Evolutionary conservation across 345 rosid genomes (phyloP), one percentile per base, ranked within the genome.

Genomic region (Eucalyptus camaldulensis): DNA sequence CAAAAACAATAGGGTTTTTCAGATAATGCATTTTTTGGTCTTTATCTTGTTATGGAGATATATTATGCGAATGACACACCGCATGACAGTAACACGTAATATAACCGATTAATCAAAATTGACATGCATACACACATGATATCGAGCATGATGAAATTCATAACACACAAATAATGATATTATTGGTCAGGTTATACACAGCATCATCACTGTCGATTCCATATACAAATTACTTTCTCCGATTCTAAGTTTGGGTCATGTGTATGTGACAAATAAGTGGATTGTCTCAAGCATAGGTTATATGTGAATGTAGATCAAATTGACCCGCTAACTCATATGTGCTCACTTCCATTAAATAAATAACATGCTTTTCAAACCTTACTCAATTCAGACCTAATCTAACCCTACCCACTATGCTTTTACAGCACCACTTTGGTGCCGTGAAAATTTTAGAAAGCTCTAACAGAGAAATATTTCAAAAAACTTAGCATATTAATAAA

Each of bases 41-140:
- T 8, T 37, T 1, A 69, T 69, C 24, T 31, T 33, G 22, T 31
- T 5, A 10, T 8, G 43, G 40, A 67, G 6, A 4, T 31, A 31
- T 16, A 69, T 69, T 8, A 69, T 31, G 22, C 2, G 10, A 31
- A 4, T 7, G 33, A 69, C 21, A 3, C 19, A 3, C 14, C 14
- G 1, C 2, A 12, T 49, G 49, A 10, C 14, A 2, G 53, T 50
- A 8, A 51, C 54, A 6, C 1, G 1, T 10, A 8, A 19, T 72
- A 5, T 33, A 10, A 17, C 2, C 4, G 4, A 72, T 5, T 37
- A 33, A 72, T 33, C 24, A 33, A 72, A 33, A 72, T 19, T 37
- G 7, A 72, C 10, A 21, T 37, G 44, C 21, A 33, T 19, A 10
- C 4, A 3, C 25, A 19, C 6, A 6, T 0, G 0, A 51, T 51